Conservation (phyloP, 225 moss, liverwort and hornwort genomes). For the Takakia lepidozioides region DNA sequence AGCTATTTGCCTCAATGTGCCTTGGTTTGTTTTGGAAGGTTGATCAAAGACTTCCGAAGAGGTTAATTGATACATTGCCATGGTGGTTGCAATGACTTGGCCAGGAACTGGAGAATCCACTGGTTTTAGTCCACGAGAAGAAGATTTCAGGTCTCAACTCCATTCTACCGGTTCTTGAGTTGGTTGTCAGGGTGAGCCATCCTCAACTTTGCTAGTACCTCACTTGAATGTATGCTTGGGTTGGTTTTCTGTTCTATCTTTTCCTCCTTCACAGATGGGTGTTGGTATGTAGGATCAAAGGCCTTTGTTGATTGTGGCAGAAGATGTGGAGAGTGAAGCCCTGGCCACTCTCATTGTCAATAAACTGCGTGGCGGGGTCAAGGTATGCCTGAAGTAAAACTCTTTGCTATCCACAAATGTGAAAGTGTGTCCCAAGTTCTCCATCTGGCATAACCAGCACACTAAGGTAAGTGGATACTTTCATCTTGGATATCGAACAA, state of each 20-base stretch:
- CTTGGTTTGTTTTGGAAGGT: not conserved
- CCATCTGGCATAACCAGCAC: too few relatives aligned
- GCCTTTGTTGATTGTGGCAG: slow-evolving; percentile 80
- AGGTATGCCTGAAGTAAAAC: slow-evolving; percentile 31
- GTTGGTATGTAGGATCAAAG: slow-evolving; percentile 62
- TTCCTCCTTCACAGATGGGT: not conserved
- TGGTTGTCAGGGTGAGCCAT: slow-evolving; percentile 60
- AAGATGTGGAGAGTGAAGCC: slow-evolving; percentile 97
- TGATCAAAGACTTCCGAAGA: not conserved
- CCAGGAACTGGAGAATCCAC: slow-evolving; percentile 81
- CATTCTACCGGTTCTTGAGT: slow-evolving; percentile 76
- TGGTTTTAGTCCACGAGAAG: slow-evolving; percentile 78
- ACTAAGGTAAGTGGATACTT: too few relatives aligned
- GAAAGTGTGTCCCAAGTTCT: not conserved
- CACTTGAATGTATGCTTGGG: not conserved
- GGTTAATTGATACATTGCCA: not conserved
- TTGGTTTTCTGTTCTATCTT: not conserved
- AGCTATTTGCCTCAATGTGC: too few relatives aligned
- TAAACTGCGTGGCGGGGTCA: slow-evolving; percentile 85
- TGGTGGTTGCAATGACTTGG: not conserved
- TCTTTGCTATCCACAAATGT: not conserved
- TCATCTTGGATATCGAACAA: too few relatives aligned
- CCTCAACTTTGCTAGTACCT: not conserved
- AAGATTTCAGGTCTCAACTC: slow-evolving; percentile 75
- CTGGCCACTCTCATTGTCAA: slow-evolving; percentile 90